Evolutionary conservation across 164 flowering plant genomes (phyloP), one percentile per base, ranked within the genome.

Genomic region (Vitis rotundifolia): DNA sequence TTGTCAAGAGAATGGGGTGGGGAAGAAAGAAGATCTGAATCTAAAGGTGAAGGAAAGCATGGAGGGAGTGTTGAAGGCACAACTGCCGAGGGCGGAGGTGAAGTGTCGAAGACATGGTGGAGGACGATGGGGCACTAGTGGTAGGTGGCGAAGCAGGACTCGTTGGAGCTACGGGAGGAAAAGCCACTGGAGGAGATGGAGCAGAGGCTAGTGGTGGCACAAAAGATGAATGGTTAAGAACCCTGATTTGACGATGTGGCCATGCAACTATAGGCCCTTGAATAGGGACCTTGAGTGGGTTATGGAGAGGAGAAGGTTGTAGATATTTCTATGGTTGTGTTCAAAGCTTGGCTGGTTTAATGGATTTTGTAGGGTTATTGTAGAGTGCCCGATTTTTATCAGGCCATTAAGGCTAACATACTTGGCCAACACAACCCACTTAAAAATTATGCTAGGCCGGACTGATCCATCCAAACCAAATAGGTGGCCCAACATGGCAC

Each of bases 181-280:
- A 18, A 48, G 1, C 61, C 13, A 66, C 66, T 1, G 68, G 5
- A 9, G 80, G 76, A 61, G 67, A 66, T 2, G 60, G 19, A 11
- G 66, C 50, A 15, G 78, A 71, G 49, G 67, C 0, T 37, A 5
- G 7, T 6, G 44, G 44, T 37, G 44, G 5, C 44, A 37, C 44
- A 92, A 67, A 54, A 91, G 85, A 66, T 94, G 86, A 68, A 84
- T 61, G 65, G 76, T 19, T n/a, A 71, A 83, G 44, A 82, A 14
- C 8, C 94, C 88, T 3, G 81, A 72, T 79, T 94, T 92, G 81
- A 91, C 54, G 69, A 89, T 76, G 69, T 83, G 87, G 65, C 89
- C 89, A 70, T 94, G 99, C 79, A 92, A 80, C 49, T 91, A 86
- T 14, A 85, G 86, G 63, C 97, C 97, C 26, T 81, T 83, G 0